Evolutionary conservation across 176 grass and related monocot genomes (phyloP).

Genomic region (Hordeum marinum): DNA sequence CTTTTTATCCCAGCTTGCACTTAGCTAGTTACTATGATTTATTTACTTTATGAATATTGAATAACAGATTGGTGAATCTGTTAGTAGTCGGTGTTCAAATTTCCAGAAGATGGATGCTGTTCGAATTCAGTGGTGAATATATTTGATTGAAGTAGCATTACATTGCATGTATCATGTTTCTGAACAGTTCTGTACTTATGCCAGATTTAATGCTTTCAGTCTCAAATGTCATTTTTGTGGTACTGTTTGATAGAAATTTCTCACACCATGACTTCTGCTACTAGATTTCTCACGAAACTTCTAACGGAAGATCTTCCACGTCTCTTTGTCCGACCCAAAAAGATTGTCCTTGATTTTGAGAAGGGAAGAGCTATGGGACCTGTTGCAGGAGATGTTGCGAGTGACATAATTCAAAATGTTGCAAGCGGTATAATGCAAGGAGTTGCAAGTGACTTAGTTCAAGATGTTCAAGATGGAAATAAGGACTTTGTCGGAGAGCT

Average conservation of each 20-base stretch:
- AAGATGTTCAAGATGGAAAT: constrained; percentile 88
- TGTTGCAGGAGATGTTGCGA: constrained; percentile 45
- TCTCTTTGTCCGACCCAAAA: constrained; percentile 92
- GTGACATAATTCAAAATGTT: constrained; percentile 61
- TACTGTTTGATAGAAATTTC: not conserved
- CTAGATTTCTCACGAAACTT: constrained; percentile 94
- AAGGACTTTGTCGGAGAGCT: constrained; percentile 90
- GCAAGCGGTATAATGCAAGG: constrained; percentile 56
- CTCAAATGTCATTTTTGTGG: not conserved
- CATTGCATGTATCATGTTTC: not conserved
- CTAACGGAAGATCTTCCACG: constrained; percentile 92
- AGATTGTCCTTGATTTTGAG: constrained; percentile 97
- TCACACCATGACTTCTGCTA: not conserved
- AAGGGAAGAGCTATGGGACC: constrained; percentile 81
- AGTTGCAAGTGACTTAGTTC: constrained; percentile 47
- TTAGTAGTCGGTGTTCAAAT: not conserved
- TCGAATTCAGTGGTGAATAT: not conserved
- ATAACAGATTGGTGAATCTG: not conserved
- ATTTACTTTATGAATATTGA: not conserved
- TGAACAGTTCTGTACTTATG: not conserved
- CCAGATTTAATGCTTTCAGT: not conserved
- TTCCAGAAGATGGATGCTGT: not conserved
- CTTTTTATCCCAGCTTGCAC: not conserved
- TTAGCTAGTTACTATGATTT: not conserved
- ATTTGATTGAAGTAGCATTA: not conserved